phyloP scores from a whole-genome alignment of 306 rosid genomes.

The Inga laurina region DNA sequence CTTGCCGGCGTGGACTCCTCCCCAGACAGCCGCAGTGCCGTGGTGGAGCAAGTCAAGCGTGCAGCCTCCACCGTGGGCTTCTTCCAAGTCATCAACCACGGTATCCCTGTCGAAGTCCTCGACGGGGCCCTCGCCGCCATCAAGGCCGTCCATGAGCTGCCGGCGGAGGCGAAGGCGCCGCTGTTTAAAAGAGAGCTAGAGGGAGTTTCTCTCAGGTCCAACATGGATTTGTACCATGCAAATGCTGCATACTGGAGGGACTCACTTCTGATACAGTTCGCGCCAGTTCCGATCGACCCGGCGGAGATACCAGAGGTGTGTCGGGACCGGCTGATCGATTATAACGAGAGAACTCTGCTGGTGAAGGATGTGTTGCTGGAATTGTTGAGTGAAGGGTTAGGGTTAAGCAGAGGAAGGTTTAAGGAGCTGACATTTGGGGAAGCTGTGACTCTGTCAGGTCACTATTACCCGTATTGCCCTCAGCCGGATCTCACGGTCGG shows the following conservation, averaged over 20 bases:
- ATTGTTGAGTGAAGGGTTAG: slow-evolving; percentile 6
- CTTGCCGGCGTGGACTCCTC: slow-evolving; percentile 21
- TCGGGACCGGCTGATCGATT: neutral
- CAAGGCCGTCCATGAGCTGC: slow-evolving; percentile 49
- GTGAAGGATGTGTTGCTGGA: neutral
- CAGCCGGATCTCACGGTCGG: slow-evolving; percentile 1
- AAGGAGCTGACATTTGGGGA: neutral
- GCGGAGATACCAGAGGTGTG: neutral
- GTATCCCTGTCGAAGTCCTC: slow-evolving; percentile 26
- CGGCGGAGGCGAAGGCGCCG: slow-evolving; percentile 25
- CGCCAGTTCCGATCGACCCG: slow-evolving; percentile 13
- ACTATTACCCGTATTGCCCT: slow-evolving; percentile 9
- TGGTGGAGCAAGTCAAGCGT: slow-evolving; percentile 34
- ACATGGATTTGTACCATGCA: slow-evolving; percentile 33
- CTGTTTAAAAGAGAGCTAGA: slow-evolving; percentile 24
- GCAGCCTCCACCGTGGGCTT: slow-evolving; percentile 43
- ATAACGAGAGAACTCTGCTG: neutral
- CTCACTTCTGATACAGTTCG: slow-evolving; percentile 33
- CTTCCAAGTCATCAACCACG: slow-evolving; percentile 57
- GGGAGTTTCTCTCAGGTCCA: slow-evolving; percentile 42
- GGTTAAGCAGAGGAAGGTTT: neutral
- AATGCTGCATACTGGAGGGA: slow-evolving; percentile 46
- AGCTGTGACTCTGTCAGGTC: neutral
- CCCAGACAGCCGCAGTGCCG: slow-evolving; percentile 9
- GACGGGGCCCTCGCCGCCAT: slow-evolving; percentile 35